These are phyloP conservation scores for Phaeophleospora eucalypticola DNA, from an alignment of 2,329 filamentous ascomycete species.

Conservation along the genomic window DNA sequence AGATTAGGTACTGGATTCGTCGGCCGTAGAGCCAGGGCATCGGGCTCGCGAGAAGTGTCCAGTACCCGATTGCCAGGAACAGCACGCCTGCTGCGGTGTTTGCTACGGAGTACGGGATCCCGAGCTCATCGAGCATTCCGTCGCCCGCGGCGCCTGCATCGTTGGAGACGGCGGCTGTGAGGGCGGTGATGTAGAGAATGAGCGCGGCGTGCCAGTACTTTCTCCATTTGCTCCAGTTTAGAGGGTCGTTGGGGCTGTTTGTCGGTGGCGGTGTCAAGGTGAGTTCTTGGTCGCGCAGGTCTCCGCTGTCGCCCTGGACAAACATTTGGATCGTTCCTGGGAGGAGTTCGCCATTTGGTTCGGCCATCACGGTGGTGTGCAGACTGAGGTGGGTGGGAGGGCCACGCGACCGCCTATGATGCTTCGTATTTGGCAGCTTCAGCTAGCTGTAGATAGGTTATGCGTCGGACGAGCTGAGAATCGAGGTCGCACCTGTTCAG, in stretches of 20 bases:
- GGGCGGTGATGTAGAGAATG: constrained; percentile 51
- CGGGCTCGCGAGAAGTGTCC: constrained; percentile 51
- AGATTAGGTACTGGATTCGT: constrained; percentile 52
- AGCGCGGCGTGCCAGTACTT: constrained; percentile 40
- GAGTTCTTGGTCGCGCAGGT: constrained; percentile 39
- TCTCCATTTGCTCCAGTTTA: constrained; percentile 29
- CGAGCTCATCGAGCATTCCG: constrained; percentile 48
- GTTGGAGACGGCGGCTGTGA: constrained; percentile 56
- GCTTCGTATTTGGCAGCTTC: too few species aligned
- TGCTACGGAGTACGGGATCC: constrained; percentile 50
- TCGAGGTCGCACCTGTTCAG: background rate
- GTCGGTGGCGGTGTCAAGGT: constrained; percentile 52
- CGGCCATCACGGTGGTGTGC: constrained; percentile 10
- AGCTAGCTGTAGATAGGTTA: background rate
- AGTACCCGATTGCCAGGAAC: constrained; percentile 55
- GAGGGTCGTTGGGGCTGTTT: constrained; percentile 29
- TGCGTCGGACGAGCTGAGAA: constrained; percentile 3
- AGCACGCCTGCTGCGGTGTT: constrained; percentile 56
- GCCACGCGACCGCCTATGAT: background rate
- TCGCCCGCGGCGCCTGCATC: constrained; percentile 51
- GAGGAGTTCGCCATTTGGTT: constrained; percentile 13
- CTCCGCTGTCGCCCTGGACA: constrained; percentile 13
- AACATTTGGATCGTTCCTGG: constrained; percentile 24
- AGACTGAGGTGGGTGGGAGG: background rate
- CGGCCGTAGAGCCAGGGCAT: constrained; percentile 54